phyloP scores from a whole-genome alignment of 1,139 yeast species.

The Yamadazyma epiphylla region DNA sequence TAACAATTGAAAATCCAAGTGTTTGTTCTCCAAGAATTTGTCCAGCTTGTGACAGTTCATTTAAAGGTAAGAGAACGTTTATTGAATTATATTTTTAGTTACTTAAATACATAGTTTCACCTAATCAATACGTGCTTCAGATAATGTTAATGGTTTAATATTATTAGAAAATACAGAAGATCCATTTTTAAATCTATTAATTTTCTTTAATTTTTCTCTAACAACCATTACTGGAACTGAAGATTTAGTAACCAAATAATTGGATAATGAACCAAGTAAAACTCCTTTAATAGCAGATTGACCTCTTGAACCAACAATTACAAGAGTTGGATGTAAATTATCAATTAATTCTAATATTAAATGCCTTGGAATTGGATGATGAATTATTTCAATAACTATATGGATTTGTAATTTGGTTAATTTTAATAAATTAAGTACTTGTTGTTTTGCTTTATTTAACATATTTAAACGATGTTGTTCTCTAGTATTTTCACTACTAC shows the following conservation, averaged over 20 bases:
- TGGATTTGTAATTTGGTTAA: conserved; percentile 75
- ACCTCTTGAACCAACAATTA: conserved; percentile 80
- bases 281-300: conserved; percentile 75
- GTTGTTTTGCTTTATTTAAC: conserved; percentile 59
- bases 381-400: conserved; percentile 71
- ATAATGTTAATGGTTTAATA: conserved; percentile 46
- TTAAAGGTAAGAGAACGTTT: conserved; percentile 31
- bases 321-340: conserved; percentile 76
- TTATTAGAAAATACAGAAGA: conserved; percentile 46
- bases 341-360: conserved; percentile 79
- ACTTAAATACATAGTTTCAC: background rate
- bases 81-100: conserved; percentile 32
- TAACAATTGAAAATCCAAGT: conserved; percentile 41
- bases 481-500: conserved; percentile 38
- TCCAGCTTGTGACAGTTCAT: conserved; percentile 38
- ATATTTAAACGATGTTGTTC: conserved; percentile 54
- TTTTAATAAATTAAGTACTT: conserved; percentile 55
- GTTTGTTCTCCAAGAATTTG: conserved; percentile 50
- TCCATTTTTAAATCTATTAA: conserved; percentile 54
- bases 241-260: conserved; percentile 71
- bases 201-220: conserved; percentile 73
- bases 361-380: conserved; percentile 86
- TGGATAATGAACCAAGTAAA: conserved; percentile 69
- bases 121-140: conserved; percentile 47
- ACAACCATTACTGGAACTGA: conserved; percentile 91